Evolutionary conservation across 208 protist species (phyloP).

Genomic region (Lotmaria passim): DNA sequence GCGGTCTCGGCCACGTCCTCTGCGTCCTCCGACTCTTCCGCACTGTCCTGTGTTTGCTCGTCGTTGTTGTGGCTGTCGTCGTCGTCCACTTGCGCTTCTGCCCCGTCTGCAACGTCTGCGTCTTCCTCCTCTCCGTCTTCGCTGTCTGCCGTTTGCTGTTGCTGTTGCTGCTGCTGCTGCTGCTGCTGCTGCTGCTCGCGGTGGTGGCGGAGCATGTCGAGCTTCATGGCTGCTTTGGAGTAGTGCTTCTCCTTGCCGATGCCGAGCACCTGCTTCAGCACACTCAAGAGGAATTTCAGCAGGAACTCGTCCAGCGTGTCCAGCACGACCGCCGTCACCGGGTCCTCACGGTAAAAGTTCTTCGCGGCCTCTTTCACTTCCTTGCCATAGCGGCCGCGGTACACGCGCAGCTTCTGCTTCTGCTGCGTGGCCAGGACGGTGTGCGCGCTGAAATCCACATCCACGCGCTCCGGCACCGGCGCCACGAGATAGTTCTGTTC

Average conservation of each 20-base stretch:
- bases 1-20: conserved; percentile 23
- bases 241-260: conserved; percentile 84
- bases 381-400: conserved; percentile 85
- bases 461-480: conserved; percentile 78
- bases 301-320: conserved; percentile 93
- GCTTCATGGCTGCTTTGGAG: conserved; percentile 60
- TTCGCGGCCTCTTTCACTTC: conserved; percentile 78
- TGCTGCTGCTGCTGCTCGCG: conserved; percentile 19
- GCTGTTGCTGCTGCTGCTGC: conserved; percentile 10
- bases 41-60: conserved; percentile 2
- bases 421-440: conserved; percentile 89
- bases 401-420: conserved; percentile 88
- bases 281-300: conserved; percentile 82
- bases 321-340: conserved; percentile 79
- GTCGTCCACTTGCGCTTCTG: conserved; percentile 19
- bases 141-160: conserved; percentile 38
- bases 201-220: conserved; percentile 79
- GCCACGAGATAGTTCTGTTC: conserved; percentile 81
- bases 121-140: conserved; percentile 23
- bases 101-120: too few species aligned
- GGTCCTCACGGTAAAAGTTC: conserved; percentile 89
- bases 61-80: conserved; percentile 56
- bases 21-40: conserved; percentile 24
- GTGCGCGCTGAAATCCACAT: conserved; percentile 87
- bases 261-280: conserved; percentile 86